A percentile compares a stretch with the other conserved stretches of the same genome.
Evolutionary conservation across 805 yeast species (phyloP).

Genomic region (Komagataella mondaviorum): DNA sequence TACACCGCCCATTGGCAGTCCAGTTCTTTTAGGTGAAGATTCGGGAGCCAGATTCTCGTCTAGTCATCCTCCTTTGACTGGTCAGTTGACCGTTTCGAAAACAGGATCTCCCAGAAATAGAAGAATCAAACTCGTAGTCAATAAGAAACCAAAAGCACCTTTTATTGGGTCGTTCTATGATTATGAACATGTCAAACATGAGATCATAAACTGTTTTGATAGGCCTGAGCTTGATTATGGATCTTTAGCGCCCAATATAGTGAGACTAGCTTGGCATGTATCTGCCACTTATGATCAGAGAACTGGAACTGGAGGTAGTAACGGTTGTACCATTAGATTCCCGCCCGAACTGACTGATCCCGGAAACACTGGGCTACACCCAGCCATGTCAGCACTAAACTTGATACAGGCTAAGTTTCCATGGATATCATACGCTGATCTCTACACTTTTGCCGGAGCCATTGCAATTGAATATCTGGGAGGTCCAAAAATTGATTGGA

Average conservation of each 20-base stretch:
- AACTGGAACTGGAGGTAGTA: constrained; percentile 48
- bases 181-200: constrained; percentile 20
- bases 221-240: constrained; percentile 43
- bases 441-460: constrained; percentile 71
- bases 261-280: constrained; percentile 79
- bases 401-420: constrained; percentile 44
- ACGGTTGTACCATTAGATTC: constrained; percentile 45
- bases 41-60: neutral
- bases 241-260: constrained; percentile 64
- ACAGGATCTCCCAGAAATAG: neutral
- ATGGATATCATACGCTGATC: constrained; percentile 69
- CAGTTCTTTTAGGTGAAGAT: neutral
- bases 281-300: constrained; percentile 66
- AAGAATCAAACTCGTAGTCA: neutral
- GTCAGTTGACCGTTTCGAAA: neutral
- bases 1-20: neutral
- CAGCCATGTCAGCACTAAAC: constrained; percentile 41
- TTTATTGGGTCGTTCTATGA: constrained; percentile 6
- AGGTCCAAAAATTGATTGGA: constrained; percentile 73
- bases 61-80: neutral
- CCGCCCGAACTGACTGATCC: constrained; percentile 40
- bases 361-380: constrained; percentile 51
- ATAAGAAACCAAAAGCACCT: neutral
- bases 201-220: constrained; percentile 19
- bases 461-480: constrained; percentile 67